Base-by-base conservation (phyloP, 2,329 filamentous ascomycete species). In the Madurella fahalii region DNA sequence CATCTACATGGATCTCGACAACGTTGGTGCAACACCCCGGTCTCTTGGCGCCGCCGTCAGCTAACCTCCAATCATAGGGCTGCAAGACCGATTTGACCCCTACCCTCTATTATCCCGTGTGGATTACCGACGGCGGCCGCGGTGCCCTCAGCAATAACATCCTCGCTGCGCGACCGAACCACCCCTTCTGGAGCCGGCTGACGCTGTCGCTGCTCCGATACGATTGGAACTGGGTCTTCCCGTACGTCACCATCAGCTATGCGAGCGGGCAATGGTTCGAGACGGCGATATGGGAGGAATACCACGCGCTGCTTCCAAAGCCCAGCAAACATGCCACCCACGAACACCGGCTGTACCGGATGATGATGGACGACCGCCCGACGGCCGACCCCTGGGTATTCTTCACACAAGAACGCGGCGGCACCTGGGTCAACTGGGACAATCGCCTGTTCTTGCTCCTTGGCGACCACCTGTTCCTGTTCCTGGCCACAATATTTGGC, bases 1-100 rank as follows among this genome's bases (percentile, higher is more conserved):
- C 40, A 84, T 90, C 53, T 93, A 93, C 70, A 84, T 93, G 62
- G 89, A 94, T 65, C 73, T 93, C 46, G 89, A 94, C 69, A 77
- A 66, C 40, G 63, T 64, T 9, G 4, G 63, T 58, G 9, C 9
- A n/a, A 7, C 17, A 34, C 2, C 52, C 40, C 30, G 13, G 8
- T 46, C 12, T 44, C 8, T 16, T 34, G 31, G 31, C 31, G 12
- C 31, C 31, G 31, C 7, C 12, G 7, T 34, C 12, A 7, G 31
- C 7, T 34, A 34, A 34, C 4, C 43, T 18, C 30, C n/a, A n/a
- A 9, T 20, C 11, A 17, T 41, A 62, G 61, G 60, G 61, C 50
- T 64, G 62, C 57, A 61, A 56, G 43, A n/a, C 49, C n/a, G 46
- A 56, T 44, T 52, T 64, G 15, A 56, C 55, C 1, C 63, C 64